Base-by-base conservation (phyloP, 441 rosid species). In the Croton laevigatus region DNA sequence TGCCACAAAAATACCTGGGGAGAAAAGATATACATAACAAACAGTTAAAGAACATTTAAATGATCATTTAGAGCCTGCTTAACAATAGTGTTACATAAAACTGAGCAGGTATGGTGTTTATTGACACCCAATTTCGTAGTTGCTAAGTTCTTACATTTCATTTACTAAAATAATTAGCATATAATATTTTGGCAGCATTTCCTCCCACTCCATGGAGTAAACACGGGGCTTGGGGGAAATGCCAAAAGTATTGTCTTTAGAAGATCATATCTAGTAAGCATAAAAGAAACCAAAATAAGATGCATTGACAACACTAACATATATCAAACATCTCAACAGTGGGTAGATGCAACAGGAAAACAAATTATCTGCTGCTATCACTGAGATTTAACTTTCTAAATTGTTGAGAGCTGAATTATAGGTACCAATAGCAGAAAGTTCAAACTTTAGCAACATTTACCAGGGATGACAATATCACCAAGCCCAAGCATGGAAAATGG, bases 401-500 rank as follows among this genome's bases (percentile, higher is more conserved):
- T 17, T 13, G 37, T 44, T 23, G 14, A 48, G 27, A 38, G 9
- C 32, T 16, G 23, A 14, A 3, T 23, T 5, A 9, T 45, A 52
- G 27, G 38, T 40, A 46, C 42, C 8, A 65, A 67, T 1, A 11
- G 45, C 27, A 46, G 17, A 13, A 34, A 40, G 13, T 44, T 51
- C 34, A 51, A 57, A 55, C 12, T 49, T 44, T 51, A 65, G 44
- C 46, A 53, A 10, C 73, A 27, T 27, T 74, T 69, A 92, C 99
- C 99, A 11, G 99, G 99, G 65, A 94, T 92, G 73, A 94, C 99
- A 82, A 94, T 91, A 71, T 92, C 99, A 74, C 99, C 99, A 81
- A 94, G 99, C 44, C 98, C 98, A 78, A 94, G 96, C 99, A 94
- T 89, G 75, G 99, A 94, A 81, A 79, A 94, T 42, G 98, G 98